Percentiles rank a stretch among this genome's conserved stretches.
Evolutionary conservation across 768 basidiomycete species (phyloP).

Genomic region (Russula foetens): DNA sequence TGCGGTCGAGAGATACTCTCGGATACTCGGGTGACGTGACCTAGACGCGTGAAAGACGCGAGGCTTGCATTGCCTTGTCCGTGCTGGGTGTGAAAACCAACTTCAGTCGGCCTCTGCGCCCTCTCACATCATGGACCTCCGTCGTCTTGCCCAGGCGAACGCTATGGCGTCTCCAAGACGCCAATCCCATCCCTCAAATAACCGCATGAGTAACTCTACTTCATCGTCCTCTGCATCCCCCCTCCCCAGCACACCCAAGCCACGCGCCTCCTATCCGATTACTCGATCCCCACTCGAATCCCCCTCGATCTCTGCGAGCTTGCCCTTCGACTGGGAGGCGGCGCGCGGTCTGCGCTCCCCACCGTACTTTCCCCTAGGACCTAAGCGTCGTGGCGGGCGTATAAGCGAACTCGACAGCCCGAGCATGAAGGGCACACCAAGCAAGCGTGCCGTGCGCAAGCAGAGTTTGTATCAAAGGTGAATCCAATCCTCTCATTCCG

Average conservation of each 20-base stretch:
- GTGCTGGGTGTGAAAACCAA: too few species aligned
- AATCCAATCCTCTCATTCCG: slow-evolving; percentile 7
- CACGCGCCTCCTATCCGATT: slow-evolving; percentile 39
- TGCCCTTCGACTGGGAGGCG: slow-evolving; percentile 85
- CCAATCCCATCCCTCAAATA: slow-evolving; percentile 1
- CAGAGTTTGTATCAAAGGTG: slow-evolving; percentile 59
- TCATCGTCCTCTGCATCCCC: slow-evolving; percentile 25
- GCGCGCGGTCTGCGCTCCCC: slow-evolving; percentile 61
- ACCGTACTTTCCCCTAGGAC: slow-evolving; percentile 59
- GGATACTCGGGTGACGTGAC: slow-evolving; percentile 8
- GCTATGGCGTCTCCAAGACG: slow-evolving; percentile 33
- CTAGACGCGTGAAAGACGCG: slow-evolving; percentile 7
- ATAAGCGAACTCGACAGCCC: slow-evolving; percentile 29
- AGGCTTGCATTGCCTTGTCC: not conserved
- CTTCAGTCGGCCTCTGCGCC: not conserved
- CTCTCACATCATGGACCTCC: slow-evolving; percentile 39
- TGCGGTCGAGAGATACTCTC: not conserved
- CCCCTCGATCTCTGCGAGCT: slow-evolving; percentile 66
- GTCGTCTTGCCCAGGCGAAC: slow-evolving; percentile 47
- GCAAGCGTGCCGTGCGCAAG: slow-evolving; percentile 54
- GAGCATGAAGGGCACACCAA: slow-evolving; percentile 30
- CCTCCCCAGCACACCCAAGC: slow-evolving; percentile 34
- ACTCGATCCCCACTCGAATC: slow-evolving; percentile 55
- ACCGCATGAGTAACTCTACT: slow-evolving; percentile 22
- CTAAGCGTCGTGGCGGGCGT: slow-evolving; percentile 35